phyloP scores from a whole-genome alignment of 257 asterid species.

The Fraxinus excelsior region DNA sequence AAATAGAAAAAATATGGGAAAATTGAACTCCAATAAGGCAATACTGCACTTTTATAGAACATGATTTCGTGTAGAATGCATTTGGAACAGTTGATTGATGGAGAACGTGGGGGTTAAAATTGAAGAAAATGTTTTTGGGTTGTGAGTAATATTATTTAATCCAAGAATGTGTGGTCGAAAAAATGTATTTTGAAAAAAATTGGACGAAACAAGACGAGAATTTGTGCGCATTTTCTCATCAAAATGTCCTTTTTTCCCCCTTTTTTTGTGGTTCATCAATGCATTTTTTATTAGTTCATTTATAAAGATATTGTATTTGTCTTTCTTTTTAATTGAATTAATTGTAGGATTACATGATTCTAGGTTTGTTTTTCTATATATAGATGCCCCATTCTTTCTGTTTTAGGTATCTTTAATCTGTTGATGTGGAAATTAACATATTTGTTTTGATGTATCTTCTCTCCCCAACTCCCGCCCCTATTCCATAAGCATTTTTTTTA shows the following conservation, averaged over 20 bases:
- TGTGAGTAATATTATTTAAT: neutral
- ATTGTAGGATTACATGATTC: neutral
- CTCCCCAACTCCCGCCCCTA: neutral
- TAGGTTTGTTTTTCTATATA: neutral
- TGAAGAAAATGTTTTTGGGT: neutral
- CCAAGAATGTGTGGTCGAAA: too few species aligned
- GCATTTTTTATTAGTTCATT: neutral
- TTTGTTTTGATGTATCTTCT: constrained; percentile 1
- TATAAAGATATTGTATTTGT: too few species aligned
- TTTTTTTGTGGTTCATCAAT: neutral
- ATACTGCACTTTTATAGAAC: neutral
- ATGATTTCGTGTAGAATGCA: neutral
- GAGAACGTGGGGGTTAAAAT: too few species aligned
- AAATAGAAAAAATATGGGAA: neutral
- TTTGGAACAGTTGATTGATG: too few species aligned
- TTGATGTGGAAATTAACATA: neutral
- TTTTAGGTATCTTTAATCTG: neutral
- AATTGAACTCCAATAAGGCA: neutral
- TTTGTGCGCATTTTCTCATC: neutral
- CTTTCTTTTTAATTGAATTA: neutral
- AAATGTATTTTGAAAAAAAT: too few species aligned
- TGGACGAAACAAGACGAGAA: neutral
- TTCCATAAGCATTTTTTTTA: neutral
- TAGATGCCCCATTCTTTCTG: neutral
- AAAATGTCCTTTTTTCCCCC: neutral